A percentile compares a stretch with the other conserved stretches of the same genome.
phyloP scores from a whole-genome alignment of 306 rosid species.

The Glycine soja region DNA sequence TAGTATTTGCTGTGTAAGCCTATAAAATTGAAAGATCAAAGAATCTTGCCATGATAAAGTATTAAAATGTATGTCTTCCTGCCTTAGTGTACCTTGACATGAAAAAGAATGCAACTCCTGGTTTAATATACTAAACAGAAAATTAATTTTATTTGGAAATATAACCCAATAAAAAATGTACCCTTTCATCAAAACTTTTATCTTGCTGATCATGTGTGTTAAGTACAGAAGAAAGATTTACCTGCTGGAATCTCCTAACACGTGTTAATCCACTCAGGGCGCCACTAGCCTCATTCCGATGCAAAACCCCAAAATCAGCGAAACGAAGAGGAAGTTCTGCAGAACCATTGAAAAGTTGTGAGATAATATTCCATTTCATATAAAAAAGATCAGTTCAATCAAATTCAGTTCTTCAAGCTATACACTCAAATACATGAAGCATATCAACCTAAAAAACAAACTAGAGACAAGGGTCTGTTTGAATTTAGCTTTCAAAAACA shows the following conservation, averaged over 20 bases:
- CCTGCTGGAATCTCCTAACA: slow-evolving; percentile 98
- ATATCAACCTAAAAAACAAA: slow-evolving; percentile 4
- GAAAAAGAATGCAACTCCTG: slow-evolving; percentile 23
- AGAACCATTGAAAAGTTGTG: slow-evolving; percentile 31
- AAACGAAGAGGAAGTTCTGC: slow-evolving; percentile 96
- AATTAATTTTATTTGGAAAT: slow-evolving; percentile 28
- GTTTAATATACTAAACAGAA: slow-evolving; percentile 1
- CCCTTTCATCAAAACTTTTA: slow-evolving; percentile 20
- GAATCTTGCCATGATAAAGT: neutral
- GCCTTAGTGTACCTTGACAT: slow-evolving; percentile 14
- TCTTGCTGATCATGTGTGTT: neutral
- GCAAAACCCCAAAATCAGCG: slow-evolving; percentile 98
- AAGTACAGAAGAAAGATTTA: slow-evolving; percentile 37
- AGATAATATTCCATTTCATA: slow-evolving; percentile 1
- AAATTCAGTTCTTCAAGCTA: neutral
- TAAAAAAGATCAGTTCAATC: neutral
- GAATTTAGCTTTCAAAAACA: neutral
- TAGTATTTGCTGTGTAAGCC: neutral
- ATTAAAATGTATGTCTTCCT: neutral
- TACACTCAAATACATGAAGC: slow-evolving; percentile 16
- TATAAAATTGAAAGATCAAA: slow-evolving; percentile 15
- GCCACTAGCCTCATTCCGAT: slow-evolving; percentile 98
- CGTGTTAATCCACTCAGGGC: slow-evolving; percentile 98
- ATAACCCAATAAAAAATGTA: neutral
- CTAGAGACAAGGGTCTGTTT: neutral